Conservation (phyloP, 2,329 filamentous ascomycete species). For the Fusarium sacchari region DNA sequence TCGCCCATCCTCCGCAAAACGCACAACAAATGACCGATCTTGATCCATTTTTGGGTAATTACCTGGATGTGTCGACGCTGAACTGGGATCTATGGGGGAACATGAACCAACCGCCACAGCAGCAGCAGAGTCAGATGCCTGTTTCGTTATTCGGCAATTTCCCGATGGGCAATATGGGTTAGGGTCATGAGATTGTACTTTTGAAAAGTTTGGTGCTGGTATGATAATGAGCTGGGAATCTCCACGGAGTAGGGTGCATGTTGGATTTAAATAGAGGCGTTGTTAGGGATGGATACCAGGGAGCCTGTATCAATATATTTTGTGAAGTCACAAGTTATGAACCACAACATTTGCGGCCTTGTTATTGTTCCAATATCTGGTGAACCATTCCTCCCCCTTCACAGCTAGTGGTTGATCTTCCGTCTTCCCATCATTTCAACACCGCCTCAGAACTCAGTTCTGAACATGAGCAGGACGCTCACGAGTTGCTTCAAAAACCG, state of each 20-base stretch:
- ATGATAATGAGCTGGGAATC: conserved; percentile 27
- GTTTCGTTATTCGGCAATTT: conserved; percentile 48
- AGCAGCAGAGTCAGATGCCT: conserved; percentile 42
- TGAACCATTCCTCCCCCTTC: not conserved
- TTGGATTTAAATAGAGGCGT: conserved; percentile 36
- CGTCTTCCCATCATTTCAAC: no score
- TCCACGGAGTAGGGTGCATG: conserved; percentile 38
- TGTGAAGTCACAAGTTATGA: not conserved
- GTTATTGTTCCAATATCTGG: no score
- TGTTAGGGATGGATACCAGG: conserved; percentile 12
- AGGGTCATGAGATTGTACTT: not conserved
- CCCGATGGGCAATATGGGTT: conserved; percentile 41
- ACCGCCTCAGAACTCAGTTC: not conserved
- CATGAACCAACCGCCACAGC: conserved; percentile 35
- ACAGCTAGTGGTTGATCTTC: not conserved
- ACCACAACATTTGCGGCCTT: not conserved
- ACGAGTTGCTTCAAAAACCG: not conserved
- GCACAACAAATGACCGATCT: conserved; percentile 45
- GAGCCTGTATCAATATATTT: conserved; percentile 18
- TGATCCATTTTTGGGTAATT: conserved; percentile 58
- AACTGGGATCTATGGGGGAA: conserved; percentile 60
- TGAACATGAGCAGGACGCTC: not conserved
- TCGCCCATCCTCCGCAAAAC: conserved; percentile 43
- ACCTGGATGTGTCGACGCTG: conserved; percentile 55
- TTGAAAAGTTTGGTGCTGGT: conserved; percentile 4